phyloP scores from a whole-genome alignment of 2,329 filamentous ascomycete species.

The Immersiporthe knoxdaviesiana region DNA sequence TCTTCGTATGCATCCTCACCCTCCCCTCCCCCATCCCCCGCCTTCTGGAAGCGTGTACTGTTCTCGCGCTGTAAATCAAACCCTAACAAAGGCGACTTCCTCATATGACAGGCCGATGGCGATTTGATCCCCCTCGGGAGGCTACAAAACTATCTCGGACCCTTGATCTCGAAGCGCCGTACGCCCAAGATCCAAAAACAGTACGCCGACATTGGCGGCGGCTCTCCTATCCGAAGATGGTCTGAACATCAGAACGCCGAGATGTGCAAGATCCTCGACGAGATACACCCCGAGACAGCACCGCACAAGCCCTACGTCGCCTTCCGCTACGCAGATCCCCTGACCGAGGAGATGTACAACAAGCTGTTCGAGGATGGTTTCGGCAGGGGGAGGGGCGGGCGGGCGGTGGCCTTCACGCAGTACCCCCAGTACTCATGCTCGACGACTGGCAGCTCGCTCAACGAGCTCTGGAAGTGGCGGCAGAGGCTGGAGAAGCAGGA shows the following conservation, averaged over 20 bases:
- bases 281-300: slow-evolving; percentile 87
- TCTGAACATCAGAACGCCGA: slow-evolving; percentile 90
- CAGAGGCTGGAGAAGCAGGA: slow-evolving; percentile 76
- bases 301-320: slow-evolving; percentile 98
- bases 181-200: slow-evolving; percentile 98
- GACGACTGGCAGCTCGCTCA: slow-evolving; percentile 92
- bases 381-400: slow-evolving; percentile 83
- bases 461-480: slow-evolving; percentile 98
- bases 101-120: slow-evolving; percentile 70
- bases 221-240: slow-evolving; percentile 98
- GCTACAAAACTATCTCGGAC: slow-evolving; percentile 87
- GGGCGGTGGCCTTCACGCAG: slow-evolving; percentile 95
- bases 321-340: slow-evolving; percentile 89
- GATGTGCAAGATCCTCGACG: slow-evolving; percentile 97
- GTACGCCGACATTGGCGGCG: slow-evolving; percentile 92
- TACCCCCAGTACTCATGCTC: slow-evolving; percentile 99
- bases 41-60: slow-evolving; percentile 17
- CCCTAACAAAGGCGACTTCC: slow-evolving; percentile 15
- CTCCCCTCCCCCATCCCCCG: too few relatives aligned
- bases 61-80: slow-evolving; percentile 5
- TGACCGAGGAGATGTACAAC: slow-evolving; percentile 93
- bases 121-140: slow-evolving; percentile 96
- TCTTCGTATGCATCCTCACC: slow-evolving; percentile 71
- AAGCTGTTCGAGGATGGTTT: slow-evolving; percentile 86
- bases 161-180: slow-evolving; percentile 80